Evolutionary conservation across 1,284 basidiomycete species (phyloP).

Genomic region (Puccinia brachypodii): DNA sequence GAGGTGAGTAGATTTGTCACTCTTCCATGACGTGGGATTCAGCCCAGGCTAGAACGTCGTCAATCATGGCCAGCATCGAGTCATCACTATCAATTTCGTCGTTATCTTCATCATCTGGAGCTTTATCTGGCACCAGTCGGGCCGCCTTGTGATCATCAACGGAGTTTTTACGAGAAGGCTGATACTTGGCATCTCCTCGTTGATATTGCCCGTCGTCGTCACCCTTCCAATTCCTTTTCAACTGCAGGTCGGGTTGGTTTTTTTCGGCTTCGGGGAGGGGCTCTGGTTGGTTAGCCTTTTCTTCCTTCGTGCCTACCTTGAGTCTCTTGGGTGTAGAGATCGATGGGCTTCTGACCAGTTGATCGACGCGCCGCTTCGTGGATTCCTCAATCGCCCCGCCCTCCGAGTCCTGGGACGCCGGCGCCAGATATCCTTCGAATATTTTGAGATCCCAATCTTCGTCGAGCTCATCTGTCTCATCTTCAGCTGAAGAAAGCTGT

Average conservation of each 20-base stretch:
- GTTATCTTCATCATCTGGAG: background rate
- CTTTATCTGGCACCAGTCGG: background rate
- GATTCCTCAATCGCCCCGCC: background rate
- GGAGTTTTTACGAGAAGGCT: background rate
- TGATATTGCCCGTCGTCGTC: background rate
- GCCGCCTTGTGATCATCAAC: too few species aligned
- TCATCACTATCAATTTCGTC: slow-evolving; percentile 27
- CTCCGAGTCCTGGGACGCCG: background rate
- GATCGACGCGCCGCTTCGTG: background rate
- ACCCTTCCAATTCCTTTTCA: background rate
- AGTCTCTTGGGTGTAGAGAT: background rate
- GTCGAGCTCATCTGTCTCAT: slow-evolving; percentile 36
- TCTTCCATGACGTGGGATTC: slow-evolving; percentile 22
- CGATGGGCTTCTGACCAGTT: background rate
- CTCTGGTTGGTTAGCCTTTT: background rate
- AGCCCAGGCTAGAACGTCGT: slow-evolving; percentile 35
- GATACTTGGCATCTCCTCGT: background rate
- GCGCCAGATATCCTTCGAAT: slow-evolving; percentile 35
- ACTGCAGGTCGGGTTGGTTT: background rate
- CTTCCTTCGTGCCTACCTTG: background rate
- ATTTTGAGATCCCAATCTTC: slow-evolving; percentile 43
- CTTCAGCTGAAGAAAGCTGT: background rate
- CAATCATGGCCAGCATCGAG: background rate
- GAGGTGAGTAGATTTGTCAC: too few species aligned
- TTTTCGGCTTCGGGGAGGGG: background rate